phyloP scores from a whole-genome alignment of 2,329 filamentous ascomycete species.

The Diaporthe ampelina region DNA sequence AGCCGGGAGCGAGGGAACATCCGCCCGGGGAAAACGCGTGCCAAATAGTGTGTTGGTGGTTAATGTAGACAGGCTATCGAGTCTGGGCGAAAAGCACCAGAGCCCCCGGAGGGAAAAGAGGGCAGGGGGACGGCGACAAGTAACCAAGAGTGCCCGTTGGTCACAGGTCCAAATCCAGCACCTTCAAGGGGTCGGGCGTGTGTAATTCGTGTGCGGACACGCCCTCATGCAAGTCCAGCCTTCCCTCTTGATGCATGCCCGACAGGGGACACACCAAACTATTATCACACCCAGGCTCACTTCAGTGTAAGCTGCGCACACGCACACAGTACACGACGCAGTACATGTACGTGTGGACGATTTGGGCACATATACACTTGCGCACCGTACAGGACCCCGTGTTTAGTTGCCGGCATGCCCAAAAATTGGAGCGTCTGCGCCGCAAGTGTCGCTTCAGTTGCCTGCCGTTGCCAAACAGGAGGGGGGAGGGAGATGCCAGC shows the following conservation, averaged over 20 bases:
- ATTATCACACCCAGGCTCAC: neutral
- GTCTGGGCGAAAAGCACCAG: neutral
- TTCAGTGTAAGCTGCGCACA: neutral
- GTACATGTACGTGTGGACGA: neutral
- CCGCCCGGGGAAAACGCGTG: conserved; percentile 12
- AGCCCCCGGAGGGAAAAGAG: neutral
- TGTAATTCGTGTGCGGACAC: conserved; percentile 11
- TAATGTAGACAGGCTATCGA: conserved; percentile 13
- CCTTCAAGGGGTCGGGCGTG: neutral
- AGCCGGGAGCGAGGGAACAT: conserved; percentile 17
- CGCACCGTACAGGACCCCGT: conserved; percentile 18
- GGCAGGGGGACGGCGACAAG: neutral
- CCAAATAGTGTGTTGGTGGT: neutral
- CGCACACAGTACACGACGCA: conserved; percentile 11
- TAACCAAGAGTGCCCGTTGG: neutral
- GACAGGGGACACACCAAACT: neutral
- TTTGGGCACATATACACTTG: neutral
- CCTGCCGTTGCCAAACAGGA: conserved; percentile 34
- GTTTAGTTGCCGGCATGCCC: conserved; percentile 36
- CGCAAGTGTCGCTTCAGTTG: conserved; percentile 3
- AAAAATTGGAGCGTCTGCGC: conserved; percentile 35
- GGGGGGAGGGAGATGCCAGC: neutral
- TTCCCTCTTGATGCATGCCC: neutral
- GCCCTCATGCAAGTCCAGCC: neutral
- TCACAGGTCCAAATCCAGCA: conserved; percentile 2